phyloP scores from a whole-genome alignment of 768 basidiomycete species.

The Tremella fuciformis region DNA sequence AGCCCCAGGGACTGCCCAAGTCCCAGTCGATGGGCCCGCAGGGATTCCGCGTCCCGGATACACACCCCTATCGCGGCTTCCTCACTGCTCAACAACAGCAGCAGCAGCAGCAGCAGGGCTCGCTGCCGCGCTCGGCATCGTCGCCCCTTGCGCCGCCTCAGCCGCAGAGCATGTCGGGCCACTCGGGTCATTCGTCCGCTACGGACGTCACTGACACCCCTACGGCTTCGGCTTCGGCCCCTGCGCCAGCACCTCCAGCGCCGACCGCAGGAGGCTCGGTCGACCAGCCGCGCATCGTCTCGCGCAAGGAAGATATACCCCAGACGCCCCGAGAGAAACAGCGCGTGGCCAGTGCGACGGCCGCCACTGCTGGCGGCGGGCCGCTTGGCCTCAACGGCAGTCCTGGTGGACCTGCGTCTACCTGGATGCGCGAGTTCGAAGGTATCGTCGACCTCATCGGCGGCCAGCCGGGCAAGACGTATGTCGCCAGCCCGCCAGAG shows the following conservation, averaged over 20 bases:
- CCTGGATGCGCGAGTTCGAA: conserved; percentile 28
- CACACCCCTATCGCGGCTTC: conserved; percentile 27
- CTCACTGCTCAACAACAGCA: conserved; percentile 14
- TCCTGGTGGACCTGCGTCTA: conserved; percentile 4
- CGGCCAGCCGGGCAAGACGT: conserved; percentile 45
- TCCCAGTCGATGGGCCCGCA: conserved; percentile 31
- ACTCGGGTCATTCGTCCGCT: no score
- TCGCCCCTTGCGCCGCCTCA: conserved; percentile 23
- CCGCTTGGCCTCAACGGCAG: background rate
- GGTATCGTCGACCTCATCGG: conserved; percentile 44
- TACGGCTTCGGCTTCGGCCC: background rate
- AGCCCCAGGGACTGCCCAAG: conserved; percentile 18
- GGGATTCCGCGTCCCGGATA: conserved; percentile 23
- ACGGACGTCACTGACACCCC: no score
- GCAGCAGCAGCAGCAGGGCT: conserved; percentile 7
- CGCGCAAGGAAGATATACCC: background rate
- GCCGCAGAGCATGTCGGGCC: background rate
- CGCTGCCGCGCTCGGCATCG: conserved; percentile 24
- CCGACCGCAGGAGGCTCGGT: background rate
- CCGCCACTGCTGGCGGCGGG: background rate
- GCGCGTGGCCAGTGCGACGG: conserved; percentile 2
- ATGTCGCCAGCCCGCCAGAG: conserved; percentile 50
- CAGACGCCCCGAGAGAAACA: background rate
- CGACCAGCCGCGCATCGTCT: conserved; percentile 1
- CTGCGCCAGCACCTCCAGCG: background rate